phyloP scores from a whole-genome alignment of 768 basidiomycete genomes.

The Russula compacta region DNA sequence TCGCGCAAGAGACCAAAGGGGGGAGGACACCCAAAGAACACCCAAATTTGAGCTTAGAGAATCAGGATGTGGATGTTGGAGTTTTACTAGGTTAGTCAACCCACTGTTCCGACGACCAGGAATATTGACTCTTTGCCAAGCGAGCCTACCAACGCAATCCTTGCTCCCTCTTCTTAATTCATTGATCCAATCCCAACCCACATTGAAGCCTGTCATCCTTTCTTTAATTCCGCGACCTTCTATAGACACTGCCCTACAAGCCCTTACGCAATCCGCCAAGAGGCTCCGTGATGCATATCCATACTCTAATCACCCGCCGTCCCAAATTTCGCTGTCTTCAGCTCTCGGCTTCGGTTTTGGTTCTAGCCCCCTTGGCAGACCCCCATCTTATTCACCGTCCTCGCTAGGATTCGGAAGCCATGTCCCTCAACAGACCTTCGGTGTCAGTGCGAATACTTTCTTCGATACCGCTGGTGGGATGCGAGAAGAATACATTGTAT shows the following conservation, averaged over 20 bases:
- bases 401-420: conserved; percentile 24
- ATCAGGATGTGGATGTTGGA: conserved; percentile 69
- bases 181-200: conserved; percentile 57
- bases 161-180: conserved; percentile 65
- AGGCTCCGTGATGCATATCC: conserved; percentile 78
- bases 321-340: conserved; percentile 26
- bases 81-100: conserved; percentile 59
- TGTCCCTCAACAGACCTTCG: conserved; percentile 17
- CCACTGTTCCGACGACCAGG: conserved; percentile 1
- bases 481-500: conserved; percentile 74
- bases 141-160: conserved; percentile 70
- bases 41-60: conserved; percentile 37
- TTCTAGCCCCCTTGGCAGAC: conserved; percentile 18
- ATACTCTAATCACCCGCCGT: conserved; percentile 49
- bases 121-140: conserved; percentile 31
- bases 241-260: conserved; percentile 62
- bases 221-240: conserved; percentile 81
- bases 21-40: conserved; percentile 38
- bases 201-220: conserved; percentile 60
- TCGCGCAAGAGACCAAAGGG: conserved; percentile 27
- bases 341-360: conserved; percentile 29
- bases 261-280: conserved; percentile 56
- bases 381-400: conserved; percentile 4
- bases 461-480: conserved; percentile 36
- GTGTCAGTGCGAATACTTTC: conserved; percentile 8